Percentiles rank a stretch among this genome's conserved stretches.
Conservation (phyloP, 306 rosid species). For the Castanea mollissima region DNA sequence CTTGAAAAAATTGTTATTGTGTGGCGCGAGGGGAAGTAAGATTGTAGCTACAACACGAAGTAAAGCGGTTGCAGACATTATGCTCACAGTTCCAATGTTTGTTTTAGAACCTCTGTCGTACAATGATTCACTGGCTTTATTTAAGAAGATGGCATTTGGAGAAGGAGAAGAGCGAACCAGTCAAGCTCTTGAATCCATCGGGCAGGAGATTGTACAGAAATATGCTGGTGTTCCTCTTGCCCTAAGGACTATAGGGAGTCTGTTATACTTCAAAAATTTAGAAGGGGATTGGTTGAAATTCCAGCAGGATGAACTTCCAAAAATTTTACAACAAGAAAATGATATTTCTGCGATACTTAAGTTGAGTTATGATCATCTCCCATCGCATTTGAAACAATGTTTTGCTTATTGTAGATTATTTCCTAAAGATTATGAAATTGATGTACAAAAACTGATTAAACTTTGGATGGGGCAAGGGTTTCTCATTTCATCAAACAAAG, state of each 20-base stretch:
- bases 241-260: constrained; percentile 34
- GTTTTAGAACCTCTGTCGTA: constrained; percentile 17
- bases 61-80: constrained; percentile 12
- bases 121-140: constrained; percentile 18
- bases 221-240: constrained; percentile 25
- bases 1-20: constrained; percentile 17
- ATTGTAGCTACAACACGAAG: constrained; percentile 34
- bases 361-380: constrained; percentile 27
- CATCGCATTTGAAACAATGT: constrained; percentile 35
- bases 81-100: constrained; percentile 2
- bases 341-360: constrained; percentile 32
- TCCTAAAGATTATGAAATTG: constrained; percentile 34
- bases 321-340: constrained; percentile 21
- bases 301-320: constrained; percentile 31
- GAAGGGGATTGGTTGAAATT: constrained; percentile 36
- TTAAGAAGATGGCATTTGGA: constrained; percentile 26
- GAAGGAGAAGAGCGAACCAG: constrained; percentile 15
- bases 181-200: constrained; percentile 5
- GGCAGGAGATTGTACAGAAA: constrained; percentile 30
- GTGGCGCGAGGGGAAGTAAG: constrained; percentile 35
- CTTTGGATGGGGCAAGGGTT: neutral
- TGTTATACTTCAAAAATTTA: constrained; percentile 26
- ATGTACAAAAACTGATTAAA: constrained; percentile 20
- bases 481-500: too few relatives aligned
- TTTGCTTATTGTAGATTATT: constrained; percentile 41